Conservation (phyloP, 805 yeast species). For the Saturnispora dispora region DNA sequence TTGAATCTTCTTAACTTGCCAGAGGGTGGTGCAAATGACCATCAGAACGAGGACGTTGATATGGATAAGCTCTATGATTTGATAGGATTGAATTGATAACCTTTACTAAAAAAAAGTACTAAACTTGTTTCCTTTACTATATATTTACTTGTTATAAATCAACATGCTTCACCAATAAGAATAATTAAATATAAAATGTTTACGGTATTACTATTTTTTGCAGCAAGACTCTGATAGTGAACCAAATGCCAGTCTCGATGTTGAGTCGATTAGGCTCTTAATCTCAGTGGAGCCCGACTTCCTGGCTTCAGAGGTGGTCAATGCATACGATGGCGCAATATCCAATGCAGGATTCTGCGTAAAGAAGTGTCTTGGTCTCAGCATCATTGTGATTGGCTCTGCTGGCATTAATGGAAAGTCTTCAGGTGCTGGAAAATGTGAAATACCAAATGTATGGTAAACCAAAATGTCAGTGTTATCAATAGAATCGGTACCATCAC, state of each 20-base stretch:
- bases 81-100: conserved; percentile 10
- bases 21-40: conserved; percentile 4
- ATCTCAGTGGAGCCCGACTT: conserved; percentile 31
- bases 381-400: conserved; percentile 64
- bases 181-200: background rate
- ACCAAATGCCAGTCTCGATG: conserved; percentile 46
- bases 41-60: conserved; percentile 2
- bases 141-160: background rate
- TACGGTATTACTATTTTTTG: background rate
- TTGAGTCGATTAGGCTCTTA: conserved; percentile 34
- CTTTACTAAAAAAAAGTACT: background rate
- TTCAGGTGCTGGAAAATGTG: conserved; percentile 84
- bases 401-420: conserved; percentile 89
- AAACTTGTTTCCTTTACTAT: too few species aligned
- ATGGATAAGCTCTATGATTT: conserved; percentile 13
- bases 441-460: conserved; percentile 77
- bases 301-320: conserved; percentile 39
- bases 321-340: conserved; percentile 54
- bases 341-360: conserved; percentile 70
- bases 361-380: conserved; percentile 76
- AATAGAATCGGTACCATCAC: conserved; percentile 47
- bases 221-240: background rate
- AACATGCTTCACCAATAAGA: too few species aligned
- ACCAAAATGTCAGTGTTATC: conserved; percentile 64
- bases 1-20: conserved; percentile 20